Conservation (phyloP, 2,329 filamentous ascomycete genomes). For the Exophiala mesophila region DNA sequence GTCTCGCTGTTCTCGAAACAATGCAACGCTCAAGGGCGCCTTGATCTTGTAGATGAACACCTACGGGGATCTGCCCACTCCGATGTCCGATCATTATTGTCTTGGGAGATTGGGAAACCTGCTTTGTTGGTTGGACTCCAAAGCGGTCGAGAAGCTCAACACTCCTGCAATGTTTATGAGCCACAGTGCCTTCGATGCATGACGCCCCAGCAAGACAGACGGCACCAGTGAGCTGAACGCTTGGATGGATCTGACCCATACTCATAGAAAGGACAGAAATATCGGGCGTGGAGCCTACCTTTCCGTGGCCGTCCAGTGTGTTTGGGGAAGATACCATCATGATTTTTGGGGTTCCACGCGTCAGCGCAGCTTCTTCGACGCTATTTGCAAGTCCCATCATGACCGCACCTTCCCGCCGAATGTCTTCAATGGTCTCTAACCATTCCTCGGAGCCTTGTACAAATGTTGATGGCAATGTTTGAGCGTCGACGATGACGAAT, state of each 20-base stretch:
- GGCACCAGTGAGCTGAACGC: slow-evolving; percentile 52
- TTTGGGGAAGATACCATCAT: slow-evolving; percentile 45
- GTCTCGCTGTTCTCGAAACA: slow-evolving; percentile 4
- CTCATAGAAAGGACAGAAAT: slow-evolving; percentile 45
- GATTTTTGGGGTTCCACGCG: slow-evolving; percentile 60
- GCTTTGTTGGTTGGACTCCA: neutral
- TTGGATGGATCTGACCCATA: slow-evolving; percentile 52
- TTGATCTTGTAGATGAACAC: neutral
- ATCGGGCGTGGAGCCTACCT: slow-evolving; percentile 24
- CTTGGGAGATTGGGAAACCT: neutral
- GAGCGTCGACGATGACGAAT: slow-evolving; percentile 55
- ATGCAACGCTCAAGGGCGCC: neutral
- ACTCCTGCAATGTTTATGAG: slow-evolving; percentile 13
- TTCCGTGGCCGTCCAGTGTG: neutral
- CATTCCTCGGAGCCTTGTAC: slow-evolving; percentile 39
- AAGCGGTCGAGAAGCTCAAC: neutral
- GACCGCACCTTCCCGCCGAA: slow-evolving; percentile 53
- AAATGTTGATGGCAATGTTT: slow-evolving; percentile 50
- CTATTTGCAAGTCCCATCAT: slow-evolving; percentile 56
- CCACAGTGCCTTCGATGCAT: slow-evolving; percentile 39
- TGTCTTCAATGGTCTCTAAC: slow-evolving; percentile 47
- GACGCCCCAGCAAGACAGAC: slow-evolving; percentile 46
- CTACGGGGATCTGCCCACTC: slow-evolving; percentile 4
- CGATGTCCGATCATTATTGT: slow-evolving; percentile 1
- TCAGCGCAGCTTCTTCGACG: slow-evolving; percentile 35